Base-by-base conservation (phyloP, 495 filamentous ascomycete species). In the Penicillium waksmanii region DNA sequence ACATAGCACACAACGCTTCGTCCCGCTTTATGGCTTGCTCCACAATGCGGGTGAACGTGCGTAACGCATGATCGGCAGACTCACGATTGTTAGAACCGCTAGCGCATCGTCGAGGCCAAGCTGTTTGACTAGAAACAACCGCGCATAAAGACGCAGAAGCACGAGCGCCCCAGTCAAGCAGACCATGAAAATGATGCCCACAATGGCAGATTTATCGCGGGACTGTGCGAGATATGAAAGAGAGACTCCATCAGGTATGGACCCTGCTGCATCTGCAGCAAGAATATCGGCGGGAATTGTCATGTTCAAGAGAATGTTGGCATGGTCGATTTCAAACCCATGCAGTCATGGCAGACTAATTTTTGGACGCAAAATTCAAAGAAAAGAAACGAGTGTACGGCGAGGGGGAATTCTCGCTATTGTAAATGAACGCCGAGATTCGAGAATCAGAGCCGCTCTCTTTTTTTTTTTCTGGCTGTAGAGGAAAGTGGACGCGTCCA, bases 101-200 rank as follows among this genome's bases (percentile, higher is more conserved):
- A 79, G 57, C 42, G 59, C 64, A 64, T 79, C 76, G 33, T 79
- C 76, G 8, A 67, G 31, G 18, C 74, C 71, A 31, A 71, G 48
- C 8, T 66, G 72, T 53, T 73, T 73, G 10, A 76, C 64, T 12
- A 77, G 53, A 40, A 71, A 71, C 5, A 56, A 23, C 38, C 77
- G 63, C 7, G 77, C 77, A 55, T 74, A 72, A 9, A 72, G 60
- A 35, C 77, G 66, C 18, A 70, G 17, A 21, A 65, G 47, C 55
- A 78, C 65, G 25, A 77, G 13, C 6, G 73, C 3, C 2, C 56
- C 57, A 1, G 75, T 71, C 34, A 80, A 61, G 38, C 69, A 65
- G 53, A 69, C 59, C 53, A 79, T 59, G 61, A 77, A 74, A 36
- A 79, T 49, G 47, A 80, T 78, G 43, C 71, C 76, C 49, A 67